These are phyloP conservation scores for Takashimella tepidaria DNA, from an alignment of 1,284 basidiomycete species.

Conservation along the genomic window DNA sequence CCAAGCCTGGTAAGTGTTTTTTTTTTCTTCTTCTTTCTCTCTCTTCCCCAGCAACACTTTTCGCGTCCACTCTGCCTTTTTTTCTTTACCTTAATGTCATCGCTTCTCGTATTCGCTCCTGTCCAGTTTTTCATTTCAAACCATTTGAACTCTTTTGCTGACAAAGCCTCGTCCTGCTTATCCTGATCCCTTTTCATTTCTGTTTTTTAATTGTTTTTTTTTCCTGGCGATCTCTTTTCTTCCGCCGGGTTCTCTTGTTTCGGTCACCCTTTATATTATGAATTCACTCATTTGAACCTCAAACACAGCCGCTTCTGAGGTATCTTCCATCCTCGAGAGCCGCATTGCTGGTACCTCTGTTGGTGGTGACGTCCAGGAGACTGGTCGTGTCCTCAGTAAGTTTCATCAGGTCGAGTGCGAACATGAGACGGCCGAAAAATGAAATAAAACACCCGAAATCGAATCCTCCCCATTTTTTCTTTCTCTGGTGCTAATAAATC, in stretches of 20 bases:
- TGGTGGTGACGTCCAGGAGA: slow-evolving; percentile 95
- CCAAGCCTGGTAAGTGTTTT: slow-evolving; percentile 78
- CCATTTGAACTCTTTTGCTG: slow-evolving; percentile 1
- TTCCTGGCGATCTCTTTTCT: slow-evolving; percentile 24
- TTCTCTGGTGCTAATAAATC: neutral
- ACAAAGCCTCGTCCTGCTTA: neutral
- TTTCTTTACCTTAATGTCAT: neutral
- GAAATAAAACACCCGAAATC: no score
- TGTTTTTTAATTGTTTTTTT: slow-evolving; percentile 8
- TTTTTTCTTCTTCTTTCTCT: neutral
- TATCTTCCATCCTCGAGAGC: slow-evolving; percentile 97
- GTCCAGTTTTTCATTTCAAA: no score
- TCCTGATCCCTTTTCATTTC: neutral
- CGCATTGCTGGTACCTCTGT: slow-evolving; percentile 90
- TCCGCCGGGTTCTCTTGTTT: neutral
- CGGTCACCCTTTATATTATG: no score
- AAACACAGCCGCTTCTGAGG: slow-evolving; percentile 86
- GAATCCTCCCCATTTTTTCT: slow-evolving; percentile 16
- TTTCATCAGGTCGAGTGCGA: no score
- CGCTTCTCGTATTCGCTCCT: neutral
- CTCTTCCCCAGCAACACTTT: neutral
- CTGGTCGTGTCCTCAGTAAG: slow-evolving; percentile 93
- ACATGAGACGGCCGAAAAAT: no score
- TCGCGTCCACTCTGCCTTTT: neutral
- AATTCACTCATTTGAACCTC: neutral